These are phyloP conservation scores for Aspergillus brunneoviolaceus DNA, from an alignment of 2,329 filamentous ascomycete species.

Conservation along the genomic window DNA sequence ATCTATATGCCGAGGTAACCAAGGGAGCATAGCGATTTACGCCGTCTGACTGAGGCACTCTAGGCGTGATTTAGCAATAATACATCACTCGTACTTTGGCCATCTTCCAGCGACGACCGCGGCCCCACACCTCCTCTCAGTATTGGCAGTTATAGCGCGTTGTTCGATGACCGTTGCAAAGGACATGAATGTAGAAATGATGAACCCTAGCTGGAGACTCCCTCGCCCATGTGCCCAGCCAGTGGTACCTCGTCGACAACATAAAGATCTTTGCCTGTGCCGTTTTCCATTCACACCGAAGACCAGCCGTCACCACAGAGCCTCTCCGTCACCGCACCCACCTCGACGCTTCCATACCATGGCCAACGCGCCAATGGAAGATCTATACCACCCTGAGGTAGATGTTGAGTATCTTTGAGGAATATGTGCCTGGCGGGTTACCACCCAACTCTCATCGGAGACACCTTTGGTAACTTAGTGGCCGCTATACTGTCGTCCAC, in stretches of 20 bases:
- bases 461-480: neutral
- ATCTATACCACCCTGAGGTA: neutral
- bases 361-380: neutral
- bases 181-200: neutral
- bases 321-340: neutral
- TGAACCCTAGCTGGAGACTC: neutral
- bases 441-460: constrained; percentile 5
- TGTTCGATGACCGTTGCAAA: constrained; percentile 1
- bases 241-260: neutral
- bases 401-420: neutral
- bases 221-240: constrained; percentile 1
- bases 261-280: neutral
- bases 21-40: too few species aligned
- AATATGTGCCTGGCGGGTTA: constrained; percentile 6
- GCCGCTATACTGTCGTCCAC: constrained; percentile 6
- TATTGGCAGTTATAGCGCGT: too few species aligned
- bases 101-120: too few species aligned
- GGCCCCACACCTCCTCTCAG: too few species aligned
- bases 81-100: too few species aligned
- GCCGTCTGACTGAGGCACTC: too few species aligned
- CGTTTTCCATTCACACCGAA: neutral
- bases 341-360: neutral
- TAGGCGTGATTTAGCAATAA: too few species aligned
- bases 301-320: neutral
- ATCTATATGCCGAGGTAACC: too few species aligned